phyloP scores from a whole-genome alignment of 176 grass and related monocot species.

The Saccharum officinarum region DNA sequence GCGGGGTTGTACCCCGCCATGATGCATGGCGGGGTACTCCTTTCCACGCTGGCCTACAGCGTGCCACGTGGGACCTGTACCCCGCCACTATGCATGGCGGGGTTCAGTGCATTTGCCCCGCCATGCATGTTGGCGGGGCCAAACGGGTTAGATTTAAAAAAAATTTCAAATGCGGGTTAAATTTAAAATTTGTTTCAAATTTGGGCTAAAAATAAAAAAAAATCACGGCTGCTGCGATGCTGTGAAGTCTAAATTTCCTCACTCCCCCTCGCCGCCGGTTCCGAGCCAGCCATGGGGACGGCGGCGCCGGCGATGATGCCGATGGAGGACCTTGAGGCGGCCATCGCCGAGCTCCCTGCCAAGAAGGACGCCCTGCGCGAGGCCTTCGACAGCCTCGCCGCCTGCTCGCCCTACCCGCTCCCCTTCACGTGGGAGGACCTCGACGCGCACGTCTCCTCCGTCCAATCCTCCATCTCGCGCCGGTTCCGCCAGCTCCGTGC shows the following conservation, averaged over 20 bases:
- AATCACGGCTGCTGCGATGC: neutral
- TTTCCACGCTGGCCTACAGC: too few species aligned
- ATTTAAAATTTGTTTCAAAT: too few species aligned
- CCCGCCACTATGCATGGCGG: too few species aligned
- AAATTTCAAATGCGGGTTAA: too few species aligned
- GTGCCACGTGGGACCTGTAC: too few species aligned
- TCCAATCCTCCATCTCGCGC: slow-evolving; percentile 36
- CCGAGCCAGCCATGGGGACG: neutral
- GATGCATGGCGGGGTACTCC: too few species aligned
- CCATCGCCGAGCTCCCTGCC: slow-evolving; percentile 38
- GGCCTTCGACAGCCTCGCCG: slow-evolving; percentile 45
- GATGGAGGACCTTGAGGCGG: slow-evolving; percentile 22
- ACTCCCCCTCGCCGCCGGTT: neutral
- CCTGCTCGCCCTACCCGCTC: slow-evolving; percentile 37
- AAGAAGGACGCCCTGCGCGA: slow-evolving; percentile 49
- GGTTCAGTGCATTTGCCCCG: too few species aligned
- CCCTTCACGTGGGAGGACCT: slow-evolving; percentile 50
- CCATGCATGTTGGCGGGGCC: too few species aligned
- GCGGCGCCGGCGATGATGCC: slow-evolving; percentile 16
- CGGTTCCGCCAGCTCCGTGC: slow-evolving; percentile 37
- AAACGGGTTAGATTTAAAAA: too few species aligned
- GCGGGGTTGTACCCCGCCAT: too few species aligned
- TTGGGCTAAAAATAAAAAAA: too few species aligned
- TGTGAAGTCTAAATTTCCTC: neutral
- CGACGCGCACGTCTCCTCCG: slow-evolving; percentile 47